These are phyloP conservation scores for Erysimum cheiri DNA, from an alignment of 441 rosid genomes.

Conservation along the genomic window DNA sequence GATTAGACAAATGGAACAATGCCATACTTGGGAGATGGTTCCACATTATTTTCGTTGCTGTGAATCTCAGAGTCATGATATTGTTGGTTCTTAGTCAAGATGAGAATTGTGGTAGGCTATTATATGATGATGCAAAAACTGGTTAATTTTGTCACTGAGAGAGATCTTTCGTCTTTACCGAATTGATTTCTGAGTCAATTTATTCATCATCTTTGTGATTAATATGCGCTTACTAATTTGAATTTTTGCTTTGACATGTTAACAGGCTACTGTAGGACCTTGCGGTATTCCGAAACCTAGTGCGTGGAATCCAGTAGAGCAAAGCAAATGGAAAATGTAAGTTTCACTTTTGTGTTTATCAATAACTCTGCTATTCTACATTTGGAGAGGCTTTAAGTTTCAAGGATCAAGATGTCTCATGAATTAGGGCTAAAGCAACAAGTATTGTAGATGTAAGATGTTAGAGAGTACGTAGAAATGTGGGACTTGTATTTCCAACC, in stretches of 20 bases:
- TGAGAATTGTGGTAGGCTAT: too few relatives aligned
- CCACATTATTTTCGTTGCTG: constrained; percentile 18
- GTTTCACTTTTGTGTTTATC: constrained; percentile 30
- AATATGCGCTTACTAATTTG: background rate
- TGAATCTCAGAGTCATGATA: constrained; percentile 2
- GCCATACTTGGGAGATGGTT: background rate
- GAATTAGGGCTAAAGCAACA: background rate
- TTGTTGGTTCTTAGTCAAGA: background rate
- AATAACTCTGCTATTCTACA: background rate
- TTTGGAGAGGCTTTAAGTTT: constrained; percentile 13
- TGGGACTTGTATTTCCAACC: background rate
- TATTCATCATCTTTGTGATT: too few relatives aligned
- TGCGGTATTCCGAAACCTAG: constrained; percentile 87
- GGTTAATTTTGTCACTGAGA: background rate
- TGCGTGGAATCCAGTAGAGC: constrained; percentile 95
- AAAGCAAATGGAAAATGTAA: constrained; percentile 97
- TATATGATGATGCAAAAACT: too few relatives aligned
- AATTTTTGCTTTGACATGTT: constrained; percentile 19
- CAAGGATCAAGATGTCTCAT: constrained; percentile 14
- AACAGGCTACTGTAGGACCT: constrained; percentile 87
- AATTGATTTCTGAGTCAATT: background rate
- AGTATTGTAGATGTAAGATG: constrained; percentile 9
- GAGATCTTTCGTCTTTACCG: background rate
- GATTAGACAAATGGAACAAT: background rate
- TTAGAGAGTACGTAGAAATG: background rate